A percentile compares a stretch with the other conserved stretches of the same genome.
Conservation (phyloP, 1,284 basidiomycete species). For the Peniophora sp. region DNA sequence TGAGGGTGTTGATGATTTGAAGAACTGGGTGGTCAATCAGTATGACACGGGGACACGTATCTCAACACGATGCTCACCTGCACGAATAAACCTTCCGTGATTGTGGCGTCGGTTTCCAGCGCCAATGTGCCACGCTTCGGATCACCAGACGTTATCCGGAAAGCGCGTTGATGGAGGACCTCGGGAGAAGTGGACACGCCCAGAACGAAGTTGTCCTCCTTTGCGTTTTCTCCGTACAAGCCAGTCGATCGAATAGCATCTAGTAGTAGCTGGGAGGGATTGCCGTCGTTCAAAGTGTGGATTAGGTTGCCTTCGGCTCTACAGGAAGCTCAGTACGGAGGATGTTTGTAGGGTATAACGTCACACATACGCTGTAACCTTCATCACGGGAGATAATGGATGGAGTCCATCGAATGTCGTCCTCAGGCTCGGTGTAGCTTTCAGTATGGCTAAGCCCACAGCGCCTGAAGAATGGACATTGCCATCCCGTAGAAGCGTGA, state of each 20-base stretch:
- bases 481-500: conserved; percentile 64
- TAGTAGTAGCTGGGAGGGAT: conserved; percentile 68
- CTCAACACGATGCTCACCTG: conserved; percentile 38
- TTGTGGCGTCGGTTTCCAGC: conserved; percentile 56
- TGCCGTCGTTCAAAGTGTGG: conserved; percentile 50
- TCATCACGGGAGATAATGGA: conserved; percentile 43
- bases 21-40: no score
- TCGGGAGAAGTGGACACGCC: conserved; percentile 23
- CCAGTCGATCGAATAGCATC: conserved; percentile 40
- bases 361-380: conserved; percentile 58
- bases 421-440: conserved; percentile 11
- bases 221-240: conserved; percentile 29
- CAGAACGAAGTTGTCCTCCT: conserved; percentile 68
- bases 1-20: no score
- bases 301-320: conserved; percentile 80
- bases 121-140: conserved; percentile 71
- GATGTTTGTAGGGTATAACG: conserved; percentile 1
- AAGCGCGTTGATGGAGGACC: conserved; percentile 17
- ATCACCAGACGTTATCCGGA: conserved; percentile 69
- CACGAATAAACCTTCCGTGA: conserved; percentile 47
- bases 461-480: conserved; percentile 59
- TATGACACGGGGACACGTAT: not conserved
- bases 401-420: conserved; percentile 47
- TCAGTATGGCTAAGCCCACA: conserved; percentile 58
- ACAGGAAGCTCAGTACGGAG: not conserved